Conservation (phyloP, 495 filamentous ascomycete genomes). For the Penicillium roqueforti region DNA sequence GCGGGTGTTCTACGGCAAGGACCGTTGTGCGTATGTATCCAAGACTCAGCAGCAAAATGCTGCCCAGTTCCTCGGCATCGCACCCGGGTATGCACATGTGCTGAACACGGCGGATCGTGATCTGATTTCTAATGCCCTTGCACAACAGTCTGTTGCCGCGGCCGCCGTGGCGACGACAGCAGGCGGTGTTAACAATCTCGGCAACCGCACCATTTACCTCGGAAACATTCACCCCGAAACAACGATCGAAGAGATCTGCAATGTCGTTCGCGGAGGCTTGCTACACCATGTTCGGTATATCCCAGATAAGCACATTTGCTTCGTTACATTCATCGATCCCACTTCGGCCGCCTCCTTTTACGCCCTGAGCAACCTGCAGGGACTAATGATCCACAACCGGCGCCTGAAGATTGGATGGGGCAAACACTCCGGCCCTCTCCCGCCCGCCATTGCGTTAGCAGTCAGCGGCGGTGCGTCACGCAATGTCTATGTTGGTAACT, state of each 20-base stretch:
- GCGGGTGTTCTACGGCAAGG: slow-evolving; percentile 97
- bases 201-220: slow-evolving; percentile 95
- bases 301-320: slow-evolving; percentile 99
- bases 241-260: slow-evolving; percentile 97
- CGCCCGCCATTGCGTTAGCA: slow-evolving; percentile 91
- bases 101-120: slow-evolving; percentile 94
- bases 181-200: slow-evolving; percentile 93
- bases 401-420: slow-evolving; percentile 98
- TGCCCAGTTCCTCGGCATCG: slow-evolving; percentile 95
- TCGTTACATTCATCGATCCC: slow-evolving; percentile 98
- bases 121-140: slow-evolving; percentile 89
- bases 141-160: slow-evolving; percentile 95
- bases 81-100: slow-evolving; percentile 95
- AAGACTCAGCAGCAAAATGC: slow-evolving; percentile 99
- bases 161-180: slow-evolving; percentile 95
- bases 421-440: slow-evolving; percentile 96
- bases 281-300: slow-evolving; percentile 98
- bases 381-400: slow-evolving; percentile 98
- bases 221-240: slow-evolving; percentile 99
- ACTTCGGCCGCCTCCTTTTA: slow-evolving; percentile 98
- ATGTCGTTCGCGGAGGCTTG: slow-evolving; percentile 88
- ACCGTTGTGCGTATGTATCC: slow-evolving; percentile 95
- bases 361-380: slow-evolving; percentile 92
- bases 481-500: slow-evolving; percentile 96
- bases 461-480: slow-evolving; percentile 92